Conservation (phyloP, 192 early-diverging fungal species). For the Entomortierella chlamydospora region DNA sequence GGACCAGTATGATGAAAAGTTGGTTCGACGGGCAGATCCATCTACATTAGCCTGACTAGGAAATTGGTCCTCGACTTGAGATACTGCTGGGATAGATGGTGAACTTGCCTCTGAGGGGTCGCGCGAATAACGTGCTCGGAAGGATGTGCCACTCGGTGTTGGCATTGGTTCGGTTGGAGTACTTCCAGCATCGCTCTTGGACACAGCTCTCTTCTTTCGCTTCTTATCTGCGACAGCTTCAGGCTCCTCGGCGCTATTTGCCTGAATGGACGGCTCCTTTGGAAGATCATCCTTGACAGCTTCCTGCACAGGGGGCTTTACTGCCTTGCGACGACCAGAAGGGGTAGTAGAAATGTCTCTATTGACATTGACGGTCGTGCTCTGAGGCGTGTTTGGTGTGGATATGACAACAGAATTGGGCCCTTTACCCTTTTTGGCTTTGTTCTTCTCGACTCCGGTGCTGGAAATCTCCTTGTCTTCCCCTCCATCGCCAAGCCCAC, state of each 20-base stretch:
- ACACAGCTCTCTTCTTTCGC: conserved; percentile 22
- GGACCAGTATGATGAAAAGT: conserved; percentile 92
- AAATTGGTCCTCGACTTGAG: conserved; percentile 11
- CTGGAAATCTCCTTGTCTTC: conserved; percentile 18
- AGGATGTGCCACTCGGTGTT: conserved; percentile 22
- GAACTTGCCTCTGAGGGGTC: conserved; percentile 31
- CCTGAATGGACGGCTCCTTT: not conserved
- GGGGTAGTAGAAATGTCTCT: conserved; percentile 6
- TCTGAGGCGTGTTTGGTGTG: conserved; percentile 10
- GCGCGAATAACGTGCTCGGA: conserved; percentile 42
- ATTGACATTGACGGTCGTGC: not conserved
- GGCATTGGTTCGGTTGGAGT: not conserved
- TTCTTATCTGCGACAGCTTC: conserved; percentile 17
- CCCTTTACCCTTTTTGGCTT: conserved; percentile 22
- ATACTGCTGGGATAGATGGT: not conserved
- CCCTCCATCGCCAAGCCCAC: not conserved
- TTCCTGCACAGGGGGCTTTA: conserved; percentile 12
- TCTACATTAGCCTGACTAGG: conserved; percentile 12
- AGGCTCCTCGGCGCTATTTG: conserved; percentile 3
- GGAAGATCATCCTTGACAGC: conserved; percentile 13
- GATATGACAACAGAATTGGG: not conserved
- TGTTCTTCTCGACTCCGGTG: conserved; percentile 9
- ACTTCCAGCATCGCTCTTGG: conserved; percentile 25
- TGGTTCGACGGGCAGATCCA: conserved; percentile 23
- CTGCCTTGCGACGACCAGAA: conserved; percentile 15